Evolutionary conservation across 2,329 filamentous ascomycete species (phyloP).

Genomic region (Geosmithia flava): DNA sequence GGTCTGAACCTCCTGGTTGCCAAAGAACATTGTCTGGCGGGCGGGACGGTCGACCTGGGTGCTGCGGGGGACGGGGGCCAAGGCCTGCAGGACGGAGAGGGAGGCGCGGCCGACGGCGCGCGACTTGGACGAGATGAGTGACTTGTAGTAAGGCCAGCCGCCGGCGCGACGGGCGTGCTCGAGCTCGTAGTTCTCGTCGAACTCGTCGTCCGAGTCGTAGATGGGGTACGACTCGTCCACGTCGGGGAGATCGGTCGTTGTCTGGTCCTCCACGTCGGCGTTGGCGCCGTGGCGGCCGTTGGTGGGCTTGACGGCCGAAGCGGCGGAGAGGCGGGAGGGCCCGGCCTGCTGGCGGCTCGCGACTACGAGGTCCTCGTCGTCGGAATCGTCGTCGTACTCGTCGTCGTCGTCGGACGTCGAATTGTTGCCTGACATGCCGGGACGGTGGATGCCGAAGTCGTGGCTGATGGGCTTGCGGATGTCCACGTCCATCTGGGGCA

Average conservation of each 20-base stretch:
- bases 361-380: conserved; percentile 31
- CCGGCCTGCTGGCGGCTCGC: conserved; percentile 3
- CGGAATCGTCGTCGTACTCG: conserved; percentile 57
- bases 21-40: conserved; percentile 39
- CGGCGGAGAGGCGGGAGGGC: conserved; percentile 9
- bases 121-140: conserved; percentile 37
- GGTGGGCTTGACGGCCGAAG: conserved; percentile 25
- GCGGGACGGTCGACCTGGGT: conserved; percentile 45
- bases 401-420: conserved; percentile 70
- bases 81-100: conserved; percentile 30
- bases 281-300: conserved; percentile 18
- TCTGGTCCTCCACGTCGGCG: conserved; percentile 68
- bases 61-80: conserved; percentile 42
- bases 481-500: conserved; percentile 95
- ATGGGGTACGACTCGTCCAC: conserved; percentile 61
- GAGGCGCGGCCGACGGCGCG: conserved; percentile 27
- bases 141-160: conserved; percentile 61
- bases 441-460: conserved; percentile 80
- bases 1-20: conserved; percentile 38
- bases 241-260: conserved; percentile 45
- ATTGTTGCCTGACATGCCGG: conserved; percentile 60
- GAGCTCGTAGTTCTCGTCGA: conserved; percentile 59
- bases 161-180: conserved; percentile 69
- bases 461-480: conserved; percentile 87
- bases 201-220: conserved; percentile 79